Evolutionary conservation across 163 green algal genomes (phyloP).

Genomic region (Smithsoniella earleae): DNA sequence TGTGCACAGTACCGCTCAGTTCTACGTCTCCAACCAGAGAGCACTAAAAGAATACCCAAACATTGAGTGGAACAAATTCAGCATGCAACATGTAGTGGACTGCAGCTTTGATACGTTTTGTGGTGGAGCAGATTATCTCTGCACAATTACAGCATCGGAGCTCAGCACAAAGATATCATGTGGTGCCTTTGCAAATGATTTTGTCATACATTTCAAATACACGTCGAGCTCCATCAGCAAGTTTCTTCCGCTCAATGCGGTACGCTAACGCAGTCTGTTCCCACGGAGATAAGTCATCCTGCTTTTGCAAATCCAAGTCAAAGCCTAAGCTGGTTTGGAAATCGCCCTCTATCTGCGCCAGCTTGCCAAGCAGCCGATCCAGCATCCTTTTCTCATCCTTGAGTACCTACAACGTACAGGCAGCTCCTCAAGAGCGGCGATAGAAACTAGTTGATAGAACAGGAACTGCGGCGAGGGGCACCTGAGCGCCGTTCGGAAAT

Average conservation of each 20-base stretch:
- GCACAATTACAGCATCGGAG: too few species aligned
- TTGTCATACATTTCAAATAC: constrained; percentile 2
- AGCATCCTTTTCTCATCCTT: constrained; percentile 4
- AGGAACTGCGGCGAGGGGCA: background rate
- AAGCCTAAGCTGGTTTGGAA: background rate
- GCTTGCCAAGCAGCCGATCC: constrained; percentile 9
- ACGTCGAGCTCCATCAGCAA: background rate
- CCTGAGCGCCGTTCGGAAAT: constrained; percentile 1
- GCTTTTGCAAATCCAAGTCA: background rate
- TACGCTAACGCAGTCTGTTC: background rate
- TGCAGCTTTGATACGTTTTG: too few species aligned
- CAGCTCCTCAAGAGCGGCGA: too few species aligned
- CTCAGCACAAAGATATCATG: too few species aligned
- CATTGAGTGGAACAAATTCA: too few species aligned
- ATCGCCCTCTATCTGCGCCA: background rate
- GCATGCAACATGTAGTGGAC: too few species aligned
- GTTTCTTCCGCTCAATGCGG: constrained; percentile 14
- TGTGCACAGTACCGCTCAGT: too few species aligned
- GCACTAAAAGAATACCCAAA: too few species aligned
- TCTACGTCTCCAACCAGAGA: too few species aligned
- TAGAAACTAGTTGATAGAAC: too few species aligned
- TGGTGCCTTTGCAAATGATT: background rate
- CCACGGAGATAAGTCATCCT: background rate
- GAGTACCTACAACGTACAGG: constrained; percentile 28
- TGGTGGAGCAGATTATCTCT: too few species aligned